phyloP scores from a whole-genome alignment of 352 stramenopile genomes.

The Aphanomyces astaci region DNA sequence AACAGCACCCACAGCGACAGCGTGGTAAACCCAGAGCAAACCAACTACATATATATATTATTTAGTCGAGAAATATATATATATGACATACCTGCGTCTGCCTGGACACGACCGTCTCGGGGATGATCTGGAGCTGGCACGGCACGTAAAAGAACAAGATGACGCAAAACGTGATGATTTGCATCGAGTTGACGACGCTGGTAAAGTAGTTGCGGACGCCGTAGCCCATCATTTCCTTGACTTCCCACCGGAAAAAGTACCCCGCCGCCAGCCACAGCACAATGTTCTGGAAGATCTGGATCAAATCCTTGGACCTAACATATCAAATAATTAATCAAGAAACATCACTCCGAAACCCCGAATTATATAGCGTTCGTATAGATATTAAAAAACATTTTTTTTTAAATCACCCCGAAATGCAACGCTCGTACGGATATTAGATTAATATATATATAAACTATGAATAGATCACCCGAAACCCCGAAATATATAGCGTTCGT shows the following conservation, averaged over 20 bases:
- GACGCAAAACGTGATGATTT: constrained; percentile 13
- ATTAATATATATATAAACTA: too few species aligned
- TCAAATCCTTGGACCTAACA: constrained; percentile 18
- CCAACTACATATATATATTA: constrained; percentile 32
- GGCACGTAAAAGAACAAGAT: constrained; percentile 22
- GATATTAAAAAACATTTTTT: too few species aligned
- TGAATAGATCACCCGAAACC: too few species aligned
- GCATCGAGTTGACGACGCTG: constrained; percentile 10
- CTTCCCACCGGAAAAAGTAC: constrained; percentile 21
- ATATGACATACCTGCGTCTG: constrained; percentile 16
- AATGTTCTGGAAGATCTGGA: constrained; percentile 16
- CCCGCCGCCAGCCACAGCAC: constrained; percentile 2
- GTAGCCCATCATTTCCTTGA: constrained; percentile 19
- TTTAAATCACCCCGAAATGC: too few species aligned
- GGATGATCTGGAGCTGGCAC: constrained; percentile 14
- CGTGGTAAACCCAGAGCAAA: constrained; percentile 43
- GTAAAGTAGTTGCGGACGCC: constrained; percentile 18
- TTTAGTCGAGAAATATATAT: constrained; percentile 16
- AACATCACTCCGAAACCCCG: too few species aligned
- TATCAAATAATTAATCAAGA: too few species aligned
- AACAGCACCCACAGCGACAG: constrained; percentile 62
- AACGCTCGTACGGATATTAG: too few species aligned
- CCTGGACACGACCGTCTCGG: background rate
- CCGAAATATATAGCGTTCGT: too few species aligned
- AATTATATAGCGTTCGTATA: too few species aligned